phyloP scores from a whole-genome alignment of 2,329 filamentous ascomycete species.

The Apiospora malaysiana region DNA sequence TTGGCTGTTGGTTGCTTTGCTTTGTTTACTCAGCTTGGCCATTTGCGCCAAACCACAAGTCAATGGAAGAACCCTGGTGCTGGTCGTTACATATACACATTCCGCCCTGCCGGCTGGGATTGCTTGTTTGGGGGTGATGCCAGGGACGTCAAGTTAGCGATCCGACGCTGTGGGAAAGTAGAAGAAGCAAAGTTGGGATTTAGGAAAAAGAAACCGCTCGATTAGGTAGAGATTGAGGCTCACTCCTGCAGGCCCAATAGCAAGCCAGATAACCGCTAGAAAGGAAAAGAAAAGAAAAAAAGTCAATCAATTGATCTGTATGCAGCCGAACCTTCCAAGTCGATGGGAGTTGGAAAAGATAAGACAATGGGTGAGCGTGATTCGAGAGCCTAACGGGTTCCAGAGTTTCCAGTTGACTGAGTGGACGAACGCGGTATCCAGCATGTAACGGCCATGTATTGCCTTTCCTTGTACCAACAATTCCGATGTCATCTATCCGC shows the following conservation, averaged over 20 bases:
- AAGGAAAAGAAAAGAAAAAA: background rate
- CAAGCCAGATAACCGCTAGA: background rate
- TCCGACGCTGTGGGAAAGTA: background rate
- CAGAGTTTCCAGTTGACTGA: background rate
- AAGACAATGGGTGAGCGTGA: background rate
- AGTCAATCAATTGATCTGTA: background rate
- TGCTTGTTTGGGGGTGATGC: background rate
- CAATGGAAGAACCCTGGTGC: slow-evolving; percentile 1
- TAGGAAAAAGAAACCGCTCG: background rate
- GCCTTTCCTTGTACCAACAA: background rate
- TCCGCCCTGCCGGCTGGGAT: background rate
- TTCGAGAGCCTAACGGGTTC: slow-evolving; percentile 1
- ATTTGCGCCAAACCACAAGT: background rate
- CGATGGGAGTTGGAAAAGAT: background rate
- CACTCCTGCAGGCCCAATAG: slow-evolving; percentile 14
- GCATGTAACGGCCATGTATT: slow-evolving; percentile 3
- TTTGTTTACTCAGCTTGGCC: slow-evolving; percentile 17
- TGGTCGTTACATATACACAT: background rate
- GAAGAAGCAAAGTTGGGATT: background rate
- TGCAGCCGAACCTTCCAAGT: slow-evolving; percentile 4
- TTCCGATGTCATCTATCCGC: background rate
- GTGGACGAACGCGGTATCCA: slow-evolving; percentile 1
- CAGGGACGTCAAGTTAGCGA: background rate
- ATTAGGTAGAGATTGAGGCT: background rate
- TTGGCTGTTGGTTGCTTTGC: background rate